Base-by-base conservation (phyloP, 2,329 filamentous ascomycete species). In the Colletotrichum cuscutae region DNA sequence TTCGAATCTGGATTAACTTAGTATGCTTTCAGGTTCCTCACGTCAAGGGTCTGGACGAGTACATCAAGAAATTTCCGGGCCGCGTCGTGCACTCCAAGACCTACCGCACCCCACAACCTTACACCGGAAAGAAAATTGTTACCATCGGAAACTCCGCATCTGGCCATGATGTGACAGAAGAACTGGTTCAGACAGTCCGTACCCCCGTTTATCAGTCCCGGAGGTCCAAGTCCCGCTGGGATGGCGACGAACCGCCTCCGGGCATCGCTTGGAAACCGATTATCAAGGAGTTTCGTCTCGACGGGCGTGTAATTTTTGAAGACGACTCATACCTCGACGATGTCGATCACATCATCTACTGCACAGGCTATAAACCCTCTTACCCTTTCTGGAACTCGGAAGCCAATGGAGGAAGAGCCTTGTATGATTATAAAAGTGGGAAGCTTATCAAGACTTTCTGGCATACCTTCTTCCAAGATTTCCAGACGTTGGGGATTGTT, bases 211-310 rank as follows among this genome's bases (percentile, higher is more conserved):
- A 87, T 72, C 85, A 88, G 68, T 90, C 89, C 0, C 81, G 87
- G 2, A 81, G 88, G 11, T 86, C 86, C 1, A 79, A 77, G 4
- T 85, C 84, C 0, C 81, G 83, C 5, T 89, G 88, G 84, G 88
- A 90, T 60, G 86, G 87, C 12, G 78, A 83, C 32, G 68, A 78
- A 8, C 87, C 89, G 1, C 85, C 85, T 0, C 42, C 76, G 0
- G 88, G 87, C 0, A 84, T 90, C 5, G 82, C 77, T 6, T 91
- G 89, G 89, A 89, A 89, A 75, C 86, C 88, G 0, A 76, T 88
- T 12, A 84, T 91, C 56, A 80, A 76, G 1, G 81, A 84, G 35
- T 90, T 84, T 76, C 75, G 79, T 28, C 11, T 80, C 62, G 79
- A 84, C 76, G 83, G 86, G 30, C 73, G 84, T 54, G 80, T 90